Evolutionary conservation across 306 rosid species (phyloP).

Genomic region (Trifolium dubium): DNA sequence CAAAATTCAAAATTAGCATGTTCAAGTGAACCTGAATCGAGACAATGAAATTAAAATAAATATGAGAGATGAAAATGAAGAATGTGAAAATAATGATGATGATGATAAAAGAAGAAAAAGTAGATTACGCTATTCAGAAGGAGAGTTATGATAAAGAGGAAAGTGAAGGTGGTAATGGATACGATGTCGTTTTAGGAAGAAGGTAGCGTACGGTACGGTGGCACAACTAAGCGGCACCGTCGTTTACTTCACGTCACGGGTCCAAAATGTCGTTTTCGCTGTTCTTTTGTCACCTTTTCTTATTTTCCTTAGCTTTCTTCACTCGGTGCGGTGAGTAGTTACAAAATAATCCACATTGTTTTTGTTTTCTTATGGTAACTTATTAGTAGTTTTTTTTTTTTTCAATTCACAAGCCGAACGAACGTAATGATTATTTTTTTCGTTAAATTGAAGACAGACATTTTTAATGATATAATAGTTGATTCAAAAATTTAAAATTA

Average conservation of each 20-base stretch:
- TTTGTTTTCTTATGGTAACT: no score
- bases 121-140: slow-evolving; percentile 21
- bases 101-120: background rate
- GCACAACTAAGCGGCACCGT: slow-evolving; percentile 35
- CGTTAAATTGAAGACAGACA: no score
- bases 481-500: no score
- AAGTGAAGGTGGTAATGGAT: slow-evolving; percentile 20
- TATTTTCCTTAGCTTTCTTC: background rate
- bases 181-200: slow-evolving; percentile 32
- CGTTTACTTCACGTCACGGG: slow-evolving; percentile 25
- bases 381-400: no score
- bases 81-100: no score
- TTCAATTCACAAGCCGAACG: no score
- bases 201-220: slow-evolving; percentile 40
- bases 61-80: no score
- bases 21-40: no score
- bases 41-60: no score
- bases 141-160: background rate
- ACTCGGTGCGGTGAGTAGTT: background rate
- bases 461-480: no score
- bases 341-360: background rate
- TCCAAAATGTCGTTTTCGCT: slow-evolving; percentile 35
- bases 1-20: no score
- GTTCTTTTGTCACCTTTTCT: background rate
- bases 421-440: no score